phyloP scores from a whole-genome alignment of 108 stramenopile species.

The Nannochloropsis oceanica region DNA sequence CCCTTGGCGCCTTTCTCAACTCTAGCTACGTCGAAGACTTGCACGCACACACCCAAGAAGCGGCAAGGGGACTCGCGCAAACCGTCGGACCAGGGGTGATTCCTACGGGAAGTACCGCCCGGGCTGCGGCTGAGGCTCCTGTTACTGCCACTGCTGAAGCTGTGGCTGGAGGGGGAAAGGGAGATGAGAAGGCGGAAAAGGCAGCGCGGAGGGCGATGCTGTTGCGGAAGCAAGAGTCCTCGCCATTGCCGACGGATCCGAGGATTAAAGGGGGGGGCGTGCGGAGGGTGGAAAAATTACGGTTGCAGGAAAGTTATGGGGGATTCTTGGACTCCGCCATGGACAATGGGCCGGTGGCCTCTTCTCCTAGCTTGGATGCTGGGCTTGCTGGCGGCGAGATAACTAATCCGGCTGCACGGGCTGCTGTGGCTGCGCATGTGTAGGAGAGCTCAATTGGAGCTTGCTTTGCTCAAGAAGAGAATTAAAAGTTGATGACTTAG shows the following conservation, averaged over 20 bases:
- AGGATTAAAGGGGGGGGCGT: not conserved
- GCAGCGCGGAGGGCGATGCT: not conserved
- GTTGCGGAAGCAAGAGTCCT: not conserved
- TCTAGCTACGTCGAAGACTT: slow-evolving; percentile 13
- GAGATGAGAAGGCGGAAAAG: not conserved
- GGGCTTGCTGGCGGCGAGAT: no score
- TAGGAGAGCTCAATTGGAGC: no score
- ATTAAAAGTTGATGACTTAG: not conserved
- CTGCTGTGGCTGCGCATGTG: no score
- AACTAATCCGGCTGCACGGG: no score
- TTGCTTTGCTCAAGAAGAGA: not conserved
- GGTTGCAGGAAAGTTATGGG: not conserved
- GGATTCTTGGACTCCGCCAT: not conserved
- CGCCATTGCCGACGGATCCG: not conserved
- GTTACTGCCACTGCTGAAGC: no score
- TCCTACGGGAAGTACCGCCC: not conserved
- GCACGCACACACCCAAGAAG: not conserved
- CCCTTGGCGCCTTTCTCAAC: slow-evolving; percentile 31
- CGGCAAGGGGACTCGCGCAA: not conserved
- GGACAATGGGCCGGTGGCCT: not conserved
- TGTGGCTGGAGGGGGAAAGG: not conserved
- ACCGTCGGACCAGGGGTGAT: not conserved
- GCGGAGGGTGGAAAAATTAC: not conserved
- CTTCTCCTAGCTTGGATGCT: no score
- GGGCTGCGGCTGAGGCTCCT: no score